Evolutionary conservation across 2,329 filamentous ascomycete species (phyloP).

Genomic region (Parafenestella ontariensis): DNA sequence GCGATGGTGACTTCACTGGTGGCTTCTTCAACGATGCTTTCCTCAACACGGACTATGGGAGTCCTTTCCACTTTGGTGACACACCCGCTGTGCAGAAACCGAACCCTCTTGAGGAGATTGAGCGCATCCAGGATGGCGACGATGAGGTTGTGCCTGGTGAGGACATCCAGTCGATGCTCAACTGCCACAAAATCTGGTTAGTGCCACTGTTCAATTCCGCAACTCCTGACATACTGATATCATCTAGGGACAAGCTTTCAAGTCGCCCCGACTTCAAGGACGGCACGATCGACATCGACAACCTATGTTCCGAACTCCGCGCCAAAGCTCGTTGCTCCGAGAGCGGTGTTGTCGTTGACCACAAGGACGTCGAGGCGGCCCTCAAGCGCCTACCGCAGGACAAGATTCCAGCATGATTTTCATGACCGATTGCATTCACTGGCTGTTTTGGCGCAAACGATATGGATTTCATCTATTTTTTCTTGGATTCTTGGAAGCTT

Average conservation of each 20-base stretch:
- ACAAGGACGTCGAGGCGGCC: constrained; percentile 80
- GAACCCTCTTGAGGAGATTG: constrained; percentile 79
- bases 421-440: constrained; percentile 4
- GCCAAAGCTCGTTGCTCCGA: constrained; percentile 97
- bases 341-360: constrained; percentile 84
- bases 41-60: constrained; percentile 76
- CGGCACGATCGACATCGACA: constrained; percentile 92
- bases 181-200: constrained; percentile 93
- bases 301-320: constrained; percentile 88
- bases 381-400: constrained; percentile 54
- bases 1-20: constrained; percentile 71
- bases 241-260: constrained; percentile 83
- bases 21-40: constrained; percentile 79
- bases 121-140: constrained; percentile 75
- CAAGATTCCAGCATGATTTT: constrained; percentile 7
- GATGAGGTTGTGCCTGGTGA: constrained; percentile 67
- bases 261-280: constrained; percentile 85
- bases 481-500: neutral
- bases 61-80: constrained; percentile 75
- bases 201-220: constrained; percentile 42
- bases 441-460: constrained; percentile 1
- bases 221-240: constrained; percentile 39
- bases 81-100: constrained; percentile 55
- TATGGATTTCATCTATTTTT: neutral
- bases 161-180: constrained; percentile 71